Base-by-base conservation (phyloP, 83 land plant genomes). In the Isoetes engelmannii region DNA sequence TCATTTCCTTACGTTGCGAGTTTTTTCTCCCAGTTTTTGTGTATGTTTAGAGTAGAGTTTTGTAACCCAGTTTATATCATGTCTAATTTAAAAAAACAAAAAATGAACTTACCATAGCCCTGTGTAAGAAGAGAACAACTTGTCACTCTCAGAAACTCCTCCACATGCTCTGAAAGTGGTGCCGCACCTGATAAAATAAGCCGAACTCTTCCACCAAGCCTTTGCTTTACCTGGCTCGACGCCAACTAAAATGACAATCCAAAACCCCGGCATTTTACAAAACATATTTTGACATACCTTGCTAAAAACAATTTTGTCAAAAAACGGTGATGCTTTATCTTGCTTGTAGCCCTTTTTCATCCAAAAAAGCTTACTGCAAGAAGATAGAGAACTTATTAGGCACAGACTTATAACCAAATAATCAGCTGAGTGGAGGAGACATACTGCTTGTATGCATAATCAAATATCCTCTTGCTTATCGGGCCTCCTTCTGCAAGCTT, bases 151-250 rank as follows among this genome's bases (percentile, higher is more conserved):
- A 94, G 54, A 70, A 90, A 94, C 61, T 94, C 99, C 72, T 94
- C 99, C n/a, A 94, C 83, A 72, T 94, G 88, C 48, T 57, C 74
- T 7, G 96, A 80, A 57, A 94, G 81, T 51, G 99, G 99, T 63
- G 99, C 99, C 45, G 92, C 96, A 61, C 99, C 99, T 68, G 96
- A 88, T 45, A 94, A 18, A 58, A 94, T 63, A 4, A 90, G 47
- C 15, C 89, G 89, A 13, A 88, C 87, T 49, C 80, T 64, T 10
- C 99, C 99, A 21, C 99, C 99, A 4, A 94, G 71, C 9, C 69
- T 85, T 82, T 80, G 68, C 64, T 81, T 88, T 8, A 86, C 85
- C 99, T 94, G 69, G 44, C 54, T 37, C 21, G 4, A 63, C 7
- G 17, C 18, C 12, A 10, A 51, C 12, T 10, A 15, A 70, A 70